These are phyloP conservation scores for Acmispon strigosus DNA, from an alignment of 306 rosid genomes.

Conservation along the genomic window DNA sequence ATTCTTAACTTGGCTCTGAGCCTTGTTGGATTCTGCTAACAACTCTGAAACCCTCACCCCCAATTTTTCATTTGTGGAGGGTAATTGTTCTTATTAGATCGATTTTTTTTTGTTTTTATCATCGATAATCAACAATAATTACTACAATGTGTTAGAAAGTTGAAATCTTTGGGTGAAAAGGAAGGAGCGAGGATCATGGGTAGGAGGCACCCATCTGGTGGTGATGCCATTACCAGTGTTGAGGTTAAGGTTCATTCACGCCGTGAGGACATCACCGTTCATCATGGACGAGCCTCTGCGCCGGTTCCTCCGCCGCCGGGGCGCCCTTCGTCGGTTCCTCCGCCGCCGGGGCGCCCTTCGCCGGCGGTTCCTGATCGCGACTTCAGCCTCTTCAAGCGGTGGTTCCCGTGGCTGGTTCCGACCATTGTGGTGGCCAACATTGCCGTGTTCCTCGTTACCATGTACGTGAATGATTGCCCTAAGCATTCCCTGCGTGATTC, in stretches of 20 bases:
- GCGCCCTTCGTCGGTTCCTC: background rate
- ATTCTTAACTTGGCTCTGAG: too few species aligned
- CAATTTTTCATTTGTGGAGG: too few species aligned
- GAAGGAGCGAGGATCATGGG: conserved; percentile 21
- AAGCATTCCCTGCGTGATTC: conserved; percentile 16
- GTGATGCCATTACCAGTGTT: background rate
- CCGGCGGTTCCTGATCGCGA: conserved; percentile 13
- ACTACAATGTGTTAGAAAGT: conserved; percentile 16
- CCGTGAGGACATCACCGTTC: conserved; percentile 22
- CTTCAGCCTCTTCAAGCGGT: conserved; percentile 41
- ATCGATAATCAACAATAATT: background rate
- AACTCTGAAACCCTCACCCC: too few species aligned
- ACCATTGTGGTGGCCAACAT: conserved; percentile 52
- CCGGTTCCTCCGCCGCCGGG: background rate
- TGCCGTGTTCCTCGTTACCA: conserved; percentile 39
- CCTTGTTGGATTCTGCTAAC: too few species aligned
- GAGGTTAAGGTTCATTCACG: conserved; percentile 45
- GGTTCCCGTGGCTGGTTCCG: conserved; percentile 79
- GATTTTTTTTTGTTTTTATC: too few species aligned
- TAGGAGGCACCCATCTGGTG: conserved; percentile 28
- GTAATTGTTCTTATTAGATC: too few species aligned
- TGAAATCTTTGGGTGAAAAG: conserved; percentile 13
- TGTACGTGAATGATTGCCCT: conserved; percentile 67
- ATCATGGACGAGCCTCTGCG: conserved; percentile 18
- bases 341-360: background rate